phyloP scores from a whole-genome alignment of 2,329 filamentous ascomycete species.

The Fusarium sp. region DNA sequence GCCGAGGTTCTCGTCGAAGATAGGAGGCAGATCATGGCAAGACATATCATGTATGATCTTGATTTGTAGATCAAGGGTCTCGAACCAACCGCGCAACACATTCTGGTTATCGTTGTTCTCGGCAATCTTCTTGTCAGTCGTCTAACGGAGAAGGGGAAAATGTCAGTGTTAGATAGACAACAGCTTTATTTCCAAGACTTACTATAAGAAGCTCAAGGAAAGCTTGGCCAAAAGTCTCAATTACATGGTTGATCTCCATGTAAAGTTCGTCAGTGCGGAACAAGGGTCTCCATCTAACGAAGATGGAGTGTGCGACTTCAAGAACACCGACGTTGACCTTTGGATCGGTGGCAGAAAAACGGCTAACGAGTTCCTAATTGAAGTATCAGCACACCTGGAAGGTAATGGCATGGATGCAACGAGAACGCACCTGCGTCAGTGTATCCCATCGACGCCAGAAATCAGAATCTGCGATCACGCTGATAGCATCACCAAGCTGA shows the following conservation, averaged over 20 bases:
- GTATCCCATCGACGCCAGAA: constrained; percentile 98
- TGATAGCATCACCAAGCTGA: constrained; percentile 95
- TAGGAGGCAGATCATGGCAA: constrained; percentile 94
- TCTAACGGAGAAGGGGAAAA: constrained; percentile 51
- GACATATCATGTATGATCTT: constrained; percentile 97
- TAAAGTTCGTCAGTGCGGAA: constrained; percentile 94
- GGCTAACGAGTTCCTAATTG: constrained; percentile 82
- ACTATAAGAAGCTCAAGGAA: constrained; percentile 85
- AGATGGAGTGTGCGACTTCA: constrained; percentile 98
- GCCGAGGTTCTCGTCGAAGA: constrained; percentile 89
- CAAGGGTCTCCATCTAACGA: constrained; percentile 92
- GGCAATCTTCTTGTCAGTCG: constrained; percentile 77
- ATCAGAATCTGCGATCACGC: constrained; percentile 96
- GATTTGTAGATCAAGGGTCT: constrained; percentile 86
- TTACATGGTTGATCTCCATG: constrained; percentile 95
- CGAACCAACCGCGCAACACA: constrained; percentile 80
- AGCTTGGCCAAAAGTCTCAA: constrained; percentile 83
- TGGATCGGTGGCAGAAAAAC: constrained; percentile 83
- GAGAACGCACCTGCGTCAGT: constrained; percentile 76
- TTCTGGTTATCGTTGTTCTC: constrained; percentile 80
- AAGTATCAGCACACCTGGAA: constrained; percentile 11
- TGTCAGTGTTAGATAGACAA: constrained; percentile 25
- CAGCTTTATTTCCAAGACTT: constrained; percentile 44
- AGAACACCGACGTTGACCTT: constrained; percentile 92
- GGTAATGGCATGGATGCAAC: too few relatives aligned